phyloP scores from a whole-genome alignment of 345 rosid genomes.

The Zanthoxylum bungeanum region DNA sequence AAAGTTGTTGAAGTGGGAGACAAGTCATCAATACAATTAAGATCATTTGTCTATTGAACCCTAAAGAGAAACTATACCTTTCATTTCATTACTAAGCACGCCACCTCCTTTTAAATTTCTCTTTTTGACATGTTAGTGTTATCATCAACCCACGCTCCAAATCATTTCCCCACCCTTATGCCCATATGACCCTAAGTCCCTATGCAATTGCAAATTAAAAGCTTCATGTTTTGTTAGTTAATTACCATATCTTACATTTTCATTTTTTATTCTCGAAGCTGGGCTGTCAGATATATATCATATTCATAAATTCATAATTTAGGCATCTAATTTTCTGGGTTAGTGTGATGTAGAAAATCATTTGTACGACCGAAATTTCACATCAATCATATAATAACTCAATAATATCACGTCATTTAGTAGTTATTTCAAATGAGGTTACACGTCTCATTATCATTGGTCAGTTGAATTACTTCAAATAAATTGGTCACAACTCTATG shows the following conservation, averaged over 20 bases:
- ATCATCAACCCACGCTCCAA: constrained; percentile 48
- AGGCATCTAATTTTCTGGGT: neutral
- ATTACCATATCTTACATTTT: too few relatives aligned
- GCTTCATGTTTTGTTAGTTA: neutral
- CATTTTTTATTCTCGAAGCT: neutral
- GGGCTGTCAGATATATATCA: neutral
- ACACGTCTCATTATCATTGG: too few relatives aligned
- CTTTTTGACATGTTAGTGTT: constrained; percentile 20
- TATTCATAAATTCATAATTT: neutral
- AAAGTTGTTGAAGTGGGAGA: constrained; percentile 42
- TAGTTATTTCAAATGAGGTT: too few relatives aligned
- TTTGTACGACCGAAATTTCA: neutral
- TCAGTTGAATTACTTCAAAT: too few relatives aligned
- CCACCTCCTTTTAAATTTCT: constrained; percentile 24
- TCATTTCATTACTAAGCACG: constrained; percentile 34
- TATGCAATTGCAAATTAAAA: too few relatives aligned
- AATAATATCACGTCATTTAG: too few relatives aligned
- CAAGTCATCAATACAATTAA: constrained; percentile 32
- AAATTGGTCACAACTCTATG: too few relatives aligned
- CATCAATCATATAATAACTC: neutral
- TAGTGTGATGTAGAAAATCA: neutral
- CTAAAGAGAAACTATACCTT: constrained; percentile 4
- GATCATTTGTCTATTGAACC: neutral
- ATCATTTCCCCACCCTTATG: constrained; percentile 46
- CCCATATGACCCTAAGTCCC: constrained; percentile 3